Base-by-base conservation (phyloP, 176 grass and related monocot genomes). In the Carex scoparia region DNA sequence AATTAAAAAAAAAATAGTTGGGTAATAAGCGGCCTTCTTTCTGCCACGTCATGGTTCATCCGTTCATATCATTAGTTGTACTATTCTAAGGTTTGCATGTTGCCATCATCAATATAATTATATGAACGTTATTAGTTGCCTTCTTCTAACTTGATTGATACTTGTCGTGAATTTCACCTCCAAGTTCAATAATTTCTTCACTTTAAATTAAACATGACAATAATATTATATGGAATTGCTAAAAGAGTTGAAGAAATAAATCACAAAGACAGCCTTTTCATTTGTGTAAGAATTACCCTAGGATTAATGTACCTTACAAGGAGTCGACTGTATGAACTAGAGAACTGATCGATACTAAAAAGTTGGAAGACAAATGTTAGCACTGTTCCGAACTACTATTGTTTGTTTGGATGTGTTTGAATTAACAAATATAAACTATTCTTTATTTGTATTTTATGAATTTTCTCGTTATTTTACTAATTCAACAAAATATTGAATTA, bases 11-110 rank as follows among this genome's bases (percentile, higher is more conserved):
- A 3, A 13, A 28, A 1, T 44, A 69, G 3, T 8, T 19, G 42
- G 27, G 65, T 12, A 51, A 51, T 5, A 74, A 77, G 23, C 10
- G 73, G 49, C 2, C 4, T 56, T 77, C 10, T 55, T 30, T 30
- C 46, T 13, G 48, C 73, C 73, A 78, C 73, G 73, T 78, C 51
- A 32, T 56, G 51, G 73, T 33, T 78, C 27, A 57, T 78, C 46
- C 28, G 14, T 55, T 77, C 11, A 78, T 35, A 13, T 14, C 48
- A 75, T 19, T 28, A 54, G 18, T 74, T 31, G 40, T 48, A 74
- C 19, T 44, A 49, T 74, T 74, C 44, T 53, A 53, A 53, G 66
- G 61, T 23, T 37, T 28, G 31, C 33, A 35, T 35, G 13, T 67
- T 35, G 11, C 65, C 31, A 68, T 14, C 14, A 28, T 68, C 65